Evolutionary conservation across 2,329 filamentous ascomycete species (phyloP), one percentile per base, ranked within the genome.

Genomic region (Diplodia seriata): DNA sequence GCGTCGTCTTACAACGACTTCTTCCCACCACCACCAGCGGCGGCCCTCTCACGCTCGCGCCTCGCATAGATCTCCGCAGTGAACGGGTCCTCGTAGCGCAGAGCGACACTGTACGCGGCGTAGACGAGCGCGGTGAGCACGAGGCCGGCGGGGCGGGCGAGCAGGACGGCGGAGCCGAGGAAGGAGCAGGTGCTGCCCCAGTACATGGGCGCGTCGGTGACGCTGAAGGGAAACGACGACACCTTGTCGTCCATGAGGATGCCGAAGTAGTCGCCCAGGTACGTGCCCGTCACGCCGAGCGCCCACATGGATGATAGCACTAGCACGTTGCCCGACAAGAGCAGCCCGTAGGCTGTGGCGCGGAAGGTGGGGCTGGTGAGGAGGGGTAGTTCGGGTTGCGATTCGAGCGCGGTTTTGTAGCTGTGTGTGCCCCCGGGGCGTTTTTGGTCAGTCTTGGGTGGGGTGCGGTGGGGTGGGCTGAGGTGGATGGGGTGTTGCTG

Each of bases 191-290:
- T 95, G 70, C 90, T 93, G 68, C 95, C 95, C 83, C 93, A 91
- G 84, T 99, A 99, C 95, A 99, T 99, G 70, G 95, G 95, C 64
- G 93, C 91, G 72, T 89, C 87, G 66, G 90, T 94, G 70, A 98
- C 86, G 80, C 91, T 98, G 86, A 99, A 99, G 2, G 95, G 95
- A 78, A 99, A 99, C 15, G 92, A 91, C 14, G 93, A 97, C 64
- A 99, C 94, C 75, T 94, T 94, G 73, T 90, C 84, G 77, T 98
- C 94, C 93, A 97, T 97, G 72, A 99, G 85, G 78, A 98, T 97
- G 73, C 95, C 95, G 78, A 98, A 99, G 85, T 99, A 99, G 83
- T 99, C 95, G 73, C 95, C 95, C 43, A 99, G 85, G 78, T 97
- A 99, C 47, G 95, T 99, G 70, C 95, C 95, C 0, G 93, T 97